Percentiles rank a stretch among this genome's conserved stretches.
These are phyloP conservation scores for Scheffersomyces titani DNA, from an alignment of 1,139 yeast species.

Conservation along the genomic window DNA sequence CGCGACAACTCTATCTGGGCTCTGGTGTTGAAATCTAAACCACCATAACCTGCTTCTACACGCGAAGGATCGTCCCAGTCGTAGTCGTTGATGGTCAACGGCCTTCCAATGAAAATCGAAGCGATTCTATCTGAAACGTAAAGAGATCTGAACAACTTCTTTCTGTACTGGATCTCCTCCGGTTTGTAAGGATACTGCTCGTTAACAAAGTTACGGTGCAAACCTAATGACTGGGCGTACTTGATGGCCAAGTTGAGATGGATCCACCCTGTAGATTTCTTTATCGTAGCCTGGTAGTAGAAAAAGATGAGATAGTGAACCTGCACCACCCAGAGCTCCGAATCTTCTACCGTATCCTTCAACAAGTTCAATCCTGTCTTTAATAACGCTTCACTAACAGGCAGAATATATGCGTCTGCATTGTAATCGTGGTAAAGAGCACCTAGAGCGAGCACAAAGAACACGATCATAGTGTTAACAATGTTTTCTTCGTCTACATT, in stretches of 20 bases:
- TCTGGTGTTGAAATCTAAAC: not conserved
- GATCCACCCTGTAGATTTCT: constrained; percentile 40
- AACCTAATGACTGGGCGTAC: constrained; percentile 7
- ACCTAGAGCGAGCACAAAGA: constrained; percentile 40
- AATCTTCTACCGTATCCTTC: constrained; percentile 27
- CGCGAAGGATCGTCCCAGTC: constrained; percentile 1
- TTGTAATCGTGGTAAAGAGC: constrained; percentile 20
- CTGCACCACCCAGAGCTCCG: constrained; percentile 41
- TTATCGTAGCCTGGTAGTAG: constrained; percentile 35
- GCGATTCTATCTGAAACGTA: constrained; percentile 37
- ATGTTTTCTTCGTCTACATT: not conserved
- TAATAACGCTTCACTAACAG: constrained; percentile 20
- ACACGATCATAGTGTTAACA: constrained; percentile 22
- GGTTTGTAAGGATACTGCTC: constrained; percentile 11
- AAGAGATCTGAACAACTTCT: constrained; percentile 19
- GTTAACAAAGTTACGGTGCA: constrained; percentile 24
- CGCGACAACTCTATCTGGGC: constrained; percentile 6
- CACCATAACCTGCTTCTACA: constrained; percentile 30
- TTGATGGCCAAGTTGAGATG: constrained; percentile 6
- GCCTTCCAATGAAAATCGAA: constrained; percentile 39
- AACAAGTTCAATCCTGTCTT: constrained; percentile 28
- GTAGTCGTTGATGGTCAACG: constrained; percentile 34
- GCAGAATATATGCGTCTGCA: constrained; percentile 12
- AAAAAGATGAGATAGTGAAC: constrained; percentile 35
- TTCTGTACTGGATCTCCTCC: not conserved